Percentiles rank a stretch among this genome's conserved stretches.
Evolutionary conservation across 768 basidiomycete genomes (phyloP).

Genomic region (Saitozyma sp.): DNA sequence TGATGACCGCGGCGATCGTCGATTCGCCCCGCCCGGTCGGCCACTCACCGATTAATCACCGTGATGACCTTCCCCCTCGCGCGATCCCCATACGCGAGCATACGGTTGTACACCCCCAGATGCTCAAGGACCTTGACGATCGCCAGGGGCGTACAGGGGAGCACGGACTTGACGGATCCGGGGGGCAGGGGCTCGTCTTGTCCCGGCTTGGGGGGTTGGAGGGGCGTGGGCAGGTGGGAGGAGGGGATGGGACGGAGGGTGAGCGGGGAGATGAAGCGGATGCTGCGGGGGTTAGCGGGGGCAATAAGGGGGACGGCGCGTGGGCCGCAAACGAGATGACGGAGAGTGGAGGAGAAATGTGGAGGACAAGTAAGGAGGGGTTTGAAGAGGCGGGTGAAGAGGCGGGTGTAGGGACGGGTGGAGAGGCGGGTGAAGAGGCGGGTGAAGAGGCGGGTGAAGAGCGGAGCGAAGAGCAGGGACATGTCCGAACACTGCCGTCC

Average conservation of each 20-base stretch:
- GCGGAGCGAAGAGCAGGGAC: too few relatives aligned
- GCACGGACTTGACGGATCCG: constrained; percentile 90
- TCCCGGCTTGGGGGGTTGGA: constrained; percentile 15
- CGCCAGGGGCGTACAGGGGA: constrained; percentile 95
- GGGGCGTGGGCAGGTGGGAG: constrained; percentile 41
- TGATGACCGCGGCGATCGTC: background rate
- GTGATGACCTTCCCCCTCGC: constrained; percentile 76
- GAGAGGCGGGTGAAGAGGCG: too few relatives aligned
- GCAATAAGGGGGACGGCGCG: too few relatives aligned
- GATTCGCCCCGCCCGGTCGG: too few relatives aligned
- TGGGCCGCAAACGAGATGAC: too few relatives aligned
- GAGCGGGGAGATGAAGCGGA: constrained; percentile 70
- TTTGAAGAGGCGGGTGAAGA: background rate
- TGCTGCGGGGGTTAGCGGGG: constrained; percentile 58
- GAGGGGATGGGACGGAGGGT: constrained; percentile 46
- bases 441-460: too few relatives aligned
- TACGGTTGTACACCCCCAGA: constrained; percentile 86
- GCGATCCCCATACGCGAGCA: constrained; percentile 89
- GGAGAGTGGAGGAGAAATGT: background rate
- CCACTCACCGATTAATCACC: constrained; percentile 80
- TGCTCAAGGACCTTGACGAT: constrained; percentile 93
- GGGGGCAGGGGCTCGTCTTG: constrained; percentile 65
- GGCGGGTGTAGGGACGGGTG: too few relatives aligned
- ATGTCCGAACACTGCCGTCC: too few relatives aligned
- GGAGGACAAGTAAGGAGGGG: background rate